Evolutionary conservation across 108 stramenopile species (phyloP).

Genomic region (Cyclostephanos tholiformis): DNA sequence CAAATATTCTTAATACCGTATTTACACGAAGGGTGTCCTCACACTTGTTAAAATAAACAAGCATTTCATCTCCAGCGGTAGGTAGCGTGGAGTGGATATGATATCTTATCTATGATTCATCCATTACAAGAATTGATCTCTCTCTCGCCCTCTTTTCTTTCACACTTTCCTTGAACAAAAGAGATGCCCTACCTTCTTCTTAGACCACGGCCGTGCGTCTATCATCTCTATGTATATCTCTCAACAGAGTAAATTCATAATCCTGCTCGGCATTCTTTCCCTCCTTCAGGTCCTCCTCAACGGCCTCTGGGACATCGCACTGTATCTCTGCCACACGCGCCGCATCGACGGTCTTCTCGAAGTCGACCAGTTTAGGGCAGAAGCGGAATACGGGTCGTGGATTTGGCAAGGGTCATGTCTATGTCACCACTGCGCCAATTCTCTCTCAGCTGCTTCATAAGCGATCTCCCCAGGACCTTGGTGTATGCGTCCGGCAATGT

Average conservation of each 20-base stretch:
- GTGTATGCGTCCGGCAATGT: conserved; percentile 78
- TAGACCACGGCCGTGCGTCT: conserved; percentile 51
- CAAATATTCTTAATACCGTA: no score
- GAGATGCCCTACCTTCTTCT: not conserved
- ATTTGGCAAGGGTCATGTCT: conserved; percentile 77
- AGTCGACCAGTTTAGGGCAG: conserved; percentile 81
- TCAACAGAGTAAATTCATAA: conserved; percentile 44
- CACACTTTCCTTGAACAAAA: not conserved
- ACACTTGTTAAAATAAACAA: no score
- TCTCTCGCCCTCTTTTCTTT: not conserved
- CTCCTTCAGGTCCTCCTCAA: conserved; percentile 31
- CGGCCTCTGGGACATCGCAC: conserved; percentile 33
- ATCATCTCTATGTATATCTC: conserved; percentile 52
- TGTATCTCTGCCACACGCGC: conserved; percentile 29
- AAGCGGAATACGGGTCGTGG: conserved; percentile 65
- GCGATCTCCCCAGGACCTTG: conserved; percentile 63
- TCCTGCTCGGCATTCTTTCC: conserved; percentile 44
- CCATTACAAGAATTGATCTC: not conserved
- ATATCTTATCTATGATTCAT: no score
- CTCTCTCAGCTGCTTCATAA: conserved; percentile 76
- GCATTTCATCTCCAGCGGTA: no score
- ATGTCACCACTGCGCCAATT: conserved; percentile 77
- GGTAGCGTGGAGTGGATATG: no score
- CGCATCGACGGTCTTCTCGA: conserved; percentile 51
- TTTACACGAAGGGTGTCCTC: no score